A percentile compares a stretch with the other conserved stretches of the same genome.
Evolutionary conservation across 805 yeast genomes (phyloP).

Genomic region (Barnettozyma siamensis): DNA sequence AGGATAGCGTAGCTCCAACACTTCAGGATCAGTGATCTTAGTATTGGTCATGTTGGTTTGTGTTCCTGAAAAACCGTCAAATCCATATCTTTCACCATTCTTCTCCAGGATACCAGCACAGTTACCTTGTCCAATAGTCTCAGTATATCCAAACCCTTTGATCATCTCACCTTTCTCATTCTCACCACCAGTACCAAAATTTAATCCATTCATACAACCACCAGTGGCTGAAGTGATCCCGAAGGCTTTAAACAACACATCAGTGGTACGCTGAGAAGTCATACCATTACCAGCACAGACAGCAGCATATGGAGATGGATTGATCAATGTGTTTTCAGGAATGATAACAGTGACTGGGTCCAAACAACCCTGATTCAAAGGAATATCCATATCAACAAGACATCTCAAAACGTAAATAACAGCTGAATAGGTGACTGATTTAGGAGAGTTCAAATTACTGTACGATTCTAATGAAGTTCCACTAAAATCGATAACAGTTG

Average conservation of each 20-base stretch:
- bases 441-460: slow-evolving; percentile 50
- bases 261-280: slow-evolving; percentile 51
- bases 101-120: slow-evolving; percentile 45
- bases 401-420: slow-evolving; percentile 49
- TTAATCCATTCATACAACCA: slow-evolving; percentile 53
- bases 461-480: slow-evolving; percentile 48
- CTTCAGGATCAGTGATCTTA: slow-evolving; percentile 50
- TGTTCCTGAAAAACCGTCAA: slow-evolving; percentile 44
- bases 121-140: slow-evolving; percentile 51
- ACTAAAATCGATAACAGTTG: slow-evolving; percentile 46
- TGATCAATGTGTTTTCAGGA: slow-evolving; percentile 30
- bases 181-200: slow-evolving; percentile 46
- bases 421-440: slow-evolving; percentile 47
- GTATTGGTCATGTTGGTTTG: slow-evolving; percentile 52
- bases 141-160: slow-evolving; percentile 48
- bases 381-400: slow-evolving; percentile 46
- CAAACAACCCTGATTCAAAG: slow-evolving; percentile 52
- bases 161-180: slow-evolving; percentile 33
- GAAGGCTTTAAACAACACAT: slow-evolving; percentile 47
- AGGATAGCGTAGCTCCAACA: slow-evolving; percentile 48
- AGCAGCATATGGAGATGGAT: slow-evolving; percentile 38
- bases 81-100: slow-evolving; percentile 72
- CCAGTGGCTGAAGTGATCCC: slow-evolving; percentile 53
- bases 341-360: slow-evolving; percentile 36
- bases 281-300: slow-evolving; percentile 50